Base-by-base conservation (phyloP, 768 basidiomycete genomes). In the Glaciozyma martinii region DNA sequence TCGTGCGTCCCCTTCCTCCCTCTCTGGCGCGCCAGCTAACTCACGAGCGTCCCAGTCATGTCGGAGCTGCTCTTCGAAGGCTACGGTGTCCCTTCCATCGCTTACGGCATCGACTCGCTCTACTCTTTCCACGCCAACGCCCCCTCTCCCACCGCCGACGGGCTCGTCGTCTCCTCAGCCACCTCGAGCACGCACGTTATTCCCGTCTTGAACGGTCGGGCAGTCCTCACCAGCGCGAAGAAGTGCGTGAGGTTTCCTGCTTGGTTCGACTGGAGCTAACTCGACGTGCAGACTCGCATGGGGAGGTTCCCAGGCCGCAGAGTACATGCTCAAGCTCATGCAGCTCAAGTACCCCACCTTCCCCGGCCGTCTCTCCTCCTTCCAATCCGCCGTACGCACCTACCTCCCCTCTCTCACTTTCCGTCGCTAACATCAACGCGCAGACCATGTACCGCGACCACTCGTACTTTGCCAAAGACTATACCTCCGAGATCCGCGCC, bases 41-140 rank as follows among this genome's bases (percentile, higher is more conserved):
- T 33, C 19, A 18, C 13, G 15, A 30, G 23, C 59, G 29, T 53
- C 52, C 52, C 72, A 93, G 90, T 95, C 61, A 94, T 92, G 13
- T 92, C 92, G 0, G 95, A 99, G 74, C 84, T 99, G 37, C 84
- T 99, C 78, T 99, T 99, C 74, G 95, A 99, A 78, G 82, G 85
- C 53, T 99, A 98, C 75, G 81, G 81, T 7, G 90, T 86, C 6
- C 93, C 94, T 1, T 85, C 86, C 8, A 80, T 97, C 55, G 80
- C 88, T 6, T 98, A 89, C 77, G 89, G 88, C 60, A 80, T 95
- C 63, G 95, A 99, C 74, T 85, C 87, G 16, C 78, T 91, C 66
- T 90, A 95, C 84, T 91, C 93, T 5, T 93, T 95, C 75, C 90
- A 92, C 74, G 82, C 88, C 69, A 90, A 91, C 74, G 27, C 49